Conservation (phyloP, 2,329 filamentous ascomycete species). For the Xylaria sp. region DNA sequence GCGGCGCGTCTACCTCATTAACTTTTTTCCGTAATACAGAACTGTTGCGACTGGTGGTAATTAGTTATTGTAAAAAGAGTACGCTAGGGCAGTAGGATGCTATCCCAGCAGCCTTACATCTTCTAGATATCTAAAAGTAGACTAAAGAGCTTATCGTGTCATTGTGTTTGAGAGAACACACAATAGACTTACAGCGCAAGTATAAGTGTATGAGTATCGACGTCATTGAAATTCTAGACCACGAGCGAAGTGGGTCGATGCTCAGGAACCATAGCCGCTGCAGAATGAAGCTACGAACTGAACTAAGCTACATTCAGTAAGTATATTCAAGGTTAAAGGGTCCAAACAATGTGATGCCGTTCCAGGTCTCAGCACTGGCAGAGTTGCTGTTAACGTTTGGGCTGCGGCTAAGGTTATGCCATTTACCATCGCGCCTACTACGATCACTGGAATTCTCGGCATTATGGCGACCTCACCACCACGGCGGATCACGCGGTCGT, state of each 20-base stretch:
- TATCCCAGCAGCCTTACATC: neutral
- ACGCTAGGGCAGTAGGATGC: too few relatives aligned
- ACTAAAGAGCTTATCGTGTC: too few relatives aligned
- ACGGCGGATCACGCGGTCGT: constrained; percentile 47
- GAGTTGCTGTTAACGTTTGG: neutral
- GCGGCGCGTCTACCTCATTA: neutral
- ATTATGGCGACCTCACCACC: constrained; percentile 43
- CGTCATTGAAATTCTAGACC: constrained; percentile 23
- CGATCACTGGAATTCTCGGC: constrained; percentile 16
- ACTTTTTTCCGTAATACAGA: neutral
- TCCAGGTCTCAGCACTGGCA: neutral
- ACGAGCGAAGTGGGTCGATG: constrained; percentile 8
- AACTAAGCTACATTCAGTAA: neutral
- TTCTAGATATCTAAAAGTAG: too few relatives aligned
- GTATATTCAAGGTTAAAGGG: too few relatives aligned
- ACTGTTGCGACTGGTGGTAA: too few relatives aligned
- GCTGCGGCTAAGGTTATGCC: neutral
- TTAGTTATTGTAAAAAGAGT: too few relatives aligned
- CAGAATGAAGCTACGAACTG: neutral
- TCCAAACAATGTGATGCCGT: too few relatives aligned
- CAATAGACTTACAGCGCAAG: too few relatives aligned
- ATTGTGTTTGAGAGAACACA: too few relatives aligned
- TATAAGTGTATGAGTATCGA: neutral
- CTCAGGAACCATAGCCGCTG: neutral
- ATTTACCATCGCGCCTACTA: constrained; percentile 18